Evolutionary conservation across 2,329 filamentous ascomycete species (phyloP).

Genomic region (Aspergillaceae sp.): DNA sequence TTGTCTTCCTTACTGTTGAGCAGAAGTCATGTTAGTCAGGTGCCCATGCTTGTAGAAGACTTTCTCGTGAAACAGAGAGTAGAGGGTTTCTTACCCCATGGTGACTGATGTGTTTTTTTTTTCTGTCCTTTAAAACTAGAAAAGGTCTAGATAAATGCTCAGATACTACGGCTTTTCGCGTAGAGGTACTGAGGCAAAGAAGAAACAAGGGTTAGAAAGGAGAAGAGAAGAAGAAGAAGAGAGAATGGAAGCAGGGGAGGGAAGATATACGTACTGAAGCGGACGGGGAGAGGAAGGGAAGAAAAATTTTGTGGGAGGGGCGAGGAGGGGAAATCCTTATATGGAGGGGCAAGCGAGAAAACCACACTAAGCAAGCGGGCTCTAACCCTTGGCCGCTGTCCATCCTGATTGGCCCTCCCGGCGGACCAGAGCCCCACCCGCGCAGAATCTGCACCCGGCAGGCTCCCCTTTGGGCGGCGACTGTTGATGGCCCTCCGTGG

Average conservation of each 20-base stretch:
- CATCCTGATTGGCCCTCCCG: slow-evolving; percentile 18
- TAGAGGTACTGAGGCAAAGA: slow-evolving; percentile 40
- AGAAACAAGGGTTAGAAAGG: slow-evolving; percentile 14
- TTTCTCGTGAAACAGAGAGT: background rate
- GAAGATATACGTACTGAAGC: slow-evolving; percentile 40
- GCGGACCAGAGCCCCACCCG: slow-evolving; percentile 18
- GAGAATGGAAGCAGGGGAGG: slow-evolving; percentile 15
- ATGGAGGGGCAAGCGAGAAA: slow-evolving; percentile 39
- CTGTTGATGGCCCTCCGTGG: slow-evolving; percentile 9
- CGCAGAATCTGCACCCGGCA: slow-evolving; percentile 25
- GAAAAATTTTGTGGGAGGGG: slow-evolving; percentile 33
- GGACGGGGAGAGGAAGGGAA: slow-evolving; percentile 31
- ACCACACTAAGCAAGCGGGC: slow-evolving; percentile 28
- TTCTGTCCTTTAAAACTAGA: slow-evolving; percentile 43
- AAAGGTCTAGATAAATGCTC: slow-evolving; percentile 36
- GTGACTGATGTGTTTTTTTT: slow-evolving; percentile 39
- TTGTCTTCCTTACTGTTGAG: slow-evolving; percentile 79
- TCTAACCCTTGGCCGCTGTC: slow-evolving; percentile 23
- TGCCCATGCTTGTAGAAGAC: background rate
- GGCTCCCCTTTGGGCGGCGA: background rate
- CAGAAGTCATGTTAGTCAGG: slow-evolving; percentile 2
- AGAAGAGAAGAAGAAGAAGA: slow-evolving; percentile 15
- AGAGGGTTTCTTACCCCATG: slow-evolving; percentile 49
- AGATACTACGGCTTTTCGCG: slow-evolving; percentile 44
- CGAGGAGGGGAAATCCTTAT: slow-evolving; percentile 39